phyloP scores from a whole-genome alignment of 1,284 basidiomycete species.

The Rhodotorula sp. region DNA sequence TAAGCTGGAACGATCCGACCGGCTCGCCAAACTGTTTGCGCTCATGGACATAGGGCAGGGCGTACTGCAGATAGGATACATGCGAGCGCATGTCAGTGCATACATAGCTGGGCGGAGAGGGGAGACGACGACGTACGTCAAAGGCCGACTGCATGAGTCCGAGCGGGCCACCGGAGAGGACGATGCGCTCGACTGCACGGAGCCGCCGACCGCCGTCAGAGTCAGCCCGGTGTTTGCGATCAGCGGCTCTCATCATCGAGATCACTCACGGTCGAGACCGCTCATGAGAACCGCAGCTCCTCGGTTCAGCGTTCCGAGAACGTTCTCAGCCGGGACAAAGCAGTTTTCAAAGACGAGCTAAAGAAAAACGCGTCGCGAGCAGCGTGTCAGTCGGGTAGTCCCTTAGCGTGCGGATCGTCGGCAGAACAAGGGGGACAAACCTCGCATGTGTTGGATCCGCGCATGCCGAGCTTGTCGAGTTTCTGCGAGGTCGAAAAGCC shows the following conservation, averaged over 20 bases:
- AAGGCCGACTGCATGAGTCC: conserved; percentile 91
- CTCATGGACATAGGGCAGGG: conserved; percentile 84
- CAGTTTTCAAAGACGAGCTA: conserved; percentile 83
- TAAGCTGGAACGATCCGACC: conserved; percentile 88
- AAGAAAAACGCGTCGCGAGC: no score
- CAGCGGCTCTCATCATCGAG: neutral
- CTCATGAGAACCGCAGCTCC: conserved; percentile 90
- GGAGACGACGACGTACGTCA: conserved; percentile 42
- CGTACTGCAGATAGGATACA: conserved; percentile 57
- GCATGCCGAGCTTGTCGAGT: conserved; percentile 94
- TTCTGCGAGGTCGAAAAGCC: conserved; percentile 89
- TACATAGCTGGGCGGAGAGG: no score
- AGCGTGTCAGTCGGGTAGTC: no score
- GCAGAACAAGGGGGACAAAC: neutral
- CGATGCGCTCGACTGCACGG: conserved; percentile 68
- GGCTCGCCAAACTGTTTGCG: conserved; percentile 84
- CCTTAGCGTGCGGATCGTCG: neutral
- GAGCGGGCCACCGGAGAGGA: conserved; percentile 79
- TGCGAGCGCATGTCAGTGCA: neutral
- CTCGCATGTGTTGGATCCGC: conserved; percentile 91
- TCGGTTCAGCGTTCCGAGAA: conserved; percentile 73
- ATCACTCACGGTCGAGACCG: conserved; percentile 64
- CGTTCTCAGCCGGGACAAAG: conserved; percentile 79
- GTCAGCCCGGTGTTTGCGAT: neutral
- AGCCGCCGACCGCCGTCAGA: neutral